Evolutionary conservation across 139 green algal genomes (phyloP), one percentile per base, ranked within the genome.

Genomic region (Chlorella sp.): DNA sequence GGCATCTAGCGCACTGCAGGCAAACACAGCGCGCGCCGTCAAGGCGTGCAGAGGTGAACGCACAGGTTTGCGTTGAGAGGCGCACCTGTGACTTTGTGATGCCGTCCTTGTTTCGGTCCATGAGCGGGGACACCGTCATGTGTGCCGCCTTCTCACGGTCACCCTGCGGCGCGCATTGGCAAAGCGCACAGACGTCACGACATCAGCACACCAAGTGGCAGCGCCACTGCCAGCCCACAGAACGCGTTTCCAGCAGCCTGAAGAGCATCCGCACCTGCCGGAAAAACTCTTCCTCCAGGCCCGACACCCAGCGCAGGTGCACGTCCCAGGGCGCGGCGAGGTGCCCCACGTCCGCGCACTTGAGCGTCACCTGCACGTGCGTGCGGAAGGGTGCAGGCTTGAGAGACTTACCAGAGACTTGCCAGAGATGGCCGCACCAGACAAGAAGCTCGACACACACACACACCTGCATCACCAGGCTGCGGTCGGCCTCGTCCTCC

Each of bases 241-340:
- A n/a, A n/a, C n/a, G n/a, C n/a, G n/a, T n/a, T n/a, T n/a, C n/a
- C n/a, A n/a, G n/a, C n/a, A n/a, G n/a, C n/a, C n/a, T 77, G 72
- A 23, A 55, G 3, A n/a, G 51, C 51, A 62, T 22, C 20, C 31
- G 10, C 20, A 34, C 62, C 62, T 69, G 62, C 31, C 71, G 67
- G 74, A 87, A 89, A 67, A 87, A 82, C 81, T 89, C 84, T 69
- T 89, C 79, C 71, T 89, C 80, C 36, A 86, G 73, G 5, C 78
- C 62, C 27, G 42, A 70, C 36, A 85, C 77, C 79, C 79, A 85
- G 23, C 70, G 63, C 55, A 80, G 67, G 80, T 88, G 83, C 49
- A 86, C 77, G 26, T 82, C 74, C 76, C 80, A 83, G 26, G 75
- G 77, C 30, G 80, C 75, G 2, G 77, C 73, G 34, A 84, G 70